phyloP scores from a whole-genome alignment of 2,329 filamentous ascomycete species.

The Fusarium sp. region DNA sequence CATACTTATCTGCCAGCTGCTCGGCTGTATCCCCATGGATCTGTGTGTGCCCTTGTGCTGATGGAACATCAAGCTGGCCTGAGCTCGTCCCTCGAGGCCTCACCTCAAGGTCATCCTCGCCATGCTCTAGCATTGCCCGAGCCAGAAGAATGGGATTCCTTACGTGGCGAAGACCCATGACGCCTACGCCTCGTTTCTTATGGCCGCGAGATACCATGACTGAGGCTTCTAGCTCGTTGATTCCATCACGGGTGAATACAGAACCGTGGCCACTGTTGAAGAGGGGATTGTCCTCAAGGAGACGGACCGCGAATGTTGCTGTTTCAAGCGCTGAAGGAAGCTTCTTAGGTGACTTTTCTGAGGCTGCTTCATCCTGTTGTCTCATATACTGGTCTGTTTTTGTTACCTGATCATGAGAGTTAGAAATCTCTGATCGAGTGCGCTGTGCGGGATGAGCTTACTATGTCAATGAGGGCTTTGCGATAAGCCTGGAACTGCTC shows the following conservation, averaged over 20 bases:
- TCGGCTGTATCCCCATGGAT: conserved; percentile 79
- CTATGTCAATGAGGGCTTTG: conserved; percentile 72
- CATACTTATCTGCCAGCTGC: conserved; percentile 76
- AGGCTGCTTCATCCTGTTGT: not conserved
- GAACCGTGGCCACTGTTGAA: conserved; percentile 90
- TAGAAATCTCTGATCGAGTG: not conserved
- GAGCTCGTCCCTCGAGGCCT: conserved; percentile 12
- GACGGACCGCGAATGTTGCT: conserved; percentile 80
- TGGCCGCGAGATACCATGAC: conserved; percentile 85
- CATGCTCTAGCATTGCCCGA: conserved; percentile 77
- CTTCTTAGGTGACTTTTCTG: conserved; percentile 25
- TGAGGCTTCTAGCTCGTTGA: conserved; percentile 88
- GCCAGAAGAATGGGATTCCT: conserved; percentile 86
- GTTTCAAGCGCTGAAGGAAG: conserved; percentile 77
- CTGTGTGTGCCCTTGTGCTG: conserved; percentile 79
- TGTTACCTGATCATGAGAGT: conserved; percentile 53
- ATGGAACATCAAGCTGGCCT: conserved; percentile 61
- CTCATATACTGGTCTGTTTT: conserved; percentile 65
- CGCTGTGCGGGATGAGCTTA: conserved; percentile 52
- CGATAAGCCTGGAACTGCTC: conserved; percentile 73
- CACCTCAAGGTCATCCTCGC: conserved; percentile 71
- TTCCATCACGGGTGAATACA: conserved; percentile 87
- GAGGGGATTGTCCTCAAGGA: conserved; percentile 84
- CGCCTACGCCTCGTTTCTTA: conserved; percentile 83
- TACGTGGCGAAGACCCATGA: conserved; percentile 81